Percentiles rank a stretch among this genome's conserved stretches.
These are phyloP conservation scores for Plectranthus barbatus DNA, from an alignment of 257 asterid species.

Conservation along the genomic window DNA sequence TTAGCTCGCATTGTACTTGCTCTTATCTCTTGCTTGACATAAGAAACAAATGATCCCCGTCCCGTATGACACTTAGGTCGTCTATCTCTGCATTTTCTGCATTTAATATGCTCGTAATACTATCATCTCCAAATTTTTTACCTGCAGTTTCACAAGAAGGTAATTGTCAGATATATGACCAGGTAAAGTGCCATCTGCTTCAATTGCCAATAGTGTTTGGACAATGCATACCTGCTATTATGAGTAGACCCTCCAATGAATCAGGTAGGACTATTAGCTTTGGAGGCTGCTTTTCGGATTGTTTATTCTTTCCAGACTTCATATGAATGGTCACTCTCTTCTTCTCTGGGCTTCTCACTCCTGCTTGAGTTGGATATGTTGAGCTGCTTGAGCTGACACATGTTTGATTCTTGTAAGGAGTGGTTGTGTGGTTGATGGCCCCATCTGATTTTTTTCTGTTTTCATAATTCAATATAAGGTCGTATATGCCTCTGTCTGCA, in stretches of 20 bases:
- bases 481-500: constrained; percentile 34
- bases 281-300: constrained; percentile 24
- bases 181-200: neutral
- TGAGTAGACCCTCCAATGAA: constrained; percentile 57
- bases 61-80: constrained; percentile 60
- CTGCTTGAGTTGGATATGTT: constrained; percentile 16
- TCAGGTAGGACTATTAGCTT: constrained; percentile 67
- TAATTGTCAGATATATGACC: constrained; percentile 17
- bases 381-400: constrained; percentile 24
- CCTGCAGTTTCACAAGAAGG: constrained; percentile 54
- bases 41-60: constrained; percentile 80
- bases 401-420: constrained; percentile 9
- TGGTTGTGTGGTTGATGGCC: constrained; percentile 13
- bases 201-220: neutral
- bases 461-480: constrained; percentile 27
- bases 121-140: constrained; percentile 48
- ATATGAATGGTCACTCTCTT: constrained; percentile 75
- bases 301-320: constrained; percentile 22
- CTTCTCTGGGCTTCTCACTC: constrained; percentile 20
- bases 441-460: constrained; percentile 19
- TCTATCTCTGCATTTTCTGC: constrained; percentile 79
- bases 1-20: constrained; percentile 18
- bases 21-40: constrained; percentile 21
- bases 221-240: constrained; percentile 45
- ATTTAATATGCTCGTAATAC: constrained; percentile 36